phyloP scores from a whole-genome alignment of 495 filamentous ascomycete species.

The Trichoderma asperelloides region DNA sequence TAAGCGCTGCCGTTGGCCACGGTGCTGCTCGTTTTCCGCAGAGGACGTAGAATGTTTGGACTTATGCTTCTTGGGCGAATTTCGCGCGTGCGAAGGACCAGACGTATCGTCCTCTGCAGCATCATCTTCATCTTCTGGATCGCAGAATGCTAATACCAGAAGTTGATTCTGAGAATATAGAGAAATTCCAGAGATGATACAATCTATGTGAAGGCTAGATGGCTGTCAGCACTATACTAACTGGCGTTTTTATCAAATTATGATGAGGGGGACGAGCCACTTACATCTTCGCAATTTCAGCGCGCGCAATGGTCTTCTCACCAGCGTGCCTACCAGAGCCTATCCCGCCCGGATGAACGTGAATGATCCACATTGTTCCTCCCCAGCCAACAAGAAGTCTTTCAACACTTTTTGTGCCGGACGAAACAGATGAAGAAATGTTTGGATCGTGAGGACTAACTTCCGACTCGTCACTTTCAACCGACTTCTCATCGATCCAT shows the following conservation, averaged over 20 bases:
- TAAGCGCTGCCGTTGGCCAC: slow-evolving; percentile 54
- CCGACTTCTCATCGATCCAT: slow-evolving; percentile 76
- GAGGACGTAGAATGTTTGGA: slow-evolving; percentile 31
- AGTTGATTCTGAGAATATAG: slow-evolving; percentile 89
- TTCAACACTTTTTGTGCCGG: slow-evolving; percentile 47
- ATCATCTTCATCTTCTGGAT: slow-evolving; percentile 55
- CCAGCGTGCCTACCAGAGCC: slow-evolving; percentile 60
- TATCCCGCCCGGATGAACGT: slow-evolving; percentile 71
- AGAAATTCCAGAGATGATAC: slow-evolving; percentile 92
- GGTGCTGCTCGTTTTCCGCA: slow-evolving; percentile 42
- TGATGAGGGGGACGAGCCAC: slow-evolving; percentile 22
- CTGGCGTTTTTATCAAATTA: background rate
- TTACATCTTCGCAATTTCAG: slow-evolving; percentile 85
- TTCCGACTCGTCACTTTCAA: slow-evolving; percentile 49
- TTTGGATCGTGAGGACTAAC: slow-evolving; percentile 25
- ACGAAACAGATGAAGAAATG: slow-evolving; percentile 36
- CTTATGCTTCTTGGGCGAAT: slow-evolving; percentile 24
- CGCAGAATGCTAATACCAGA: slow-evolving; percentile 82
- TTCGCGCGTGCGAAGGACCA: background rate
- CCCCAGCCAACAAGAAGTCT: slow-evolving; percentile 92
- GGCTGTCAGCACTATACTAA: slow-evolving; percentile 20
- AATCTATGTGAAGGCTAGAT: slow-evolving; percentile 79
- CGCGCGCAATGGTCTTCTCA: slow-evolving; percentile 64
- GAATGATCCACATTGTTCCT: slow-evolving; percentile 88
- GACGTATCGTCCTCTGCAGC: slow-evolving; percentile 18